Evolutionary conservation across 192 early-diverging fungal genomes (phyloP).

Genomic region (Backusella tarrabulga): DNA sequence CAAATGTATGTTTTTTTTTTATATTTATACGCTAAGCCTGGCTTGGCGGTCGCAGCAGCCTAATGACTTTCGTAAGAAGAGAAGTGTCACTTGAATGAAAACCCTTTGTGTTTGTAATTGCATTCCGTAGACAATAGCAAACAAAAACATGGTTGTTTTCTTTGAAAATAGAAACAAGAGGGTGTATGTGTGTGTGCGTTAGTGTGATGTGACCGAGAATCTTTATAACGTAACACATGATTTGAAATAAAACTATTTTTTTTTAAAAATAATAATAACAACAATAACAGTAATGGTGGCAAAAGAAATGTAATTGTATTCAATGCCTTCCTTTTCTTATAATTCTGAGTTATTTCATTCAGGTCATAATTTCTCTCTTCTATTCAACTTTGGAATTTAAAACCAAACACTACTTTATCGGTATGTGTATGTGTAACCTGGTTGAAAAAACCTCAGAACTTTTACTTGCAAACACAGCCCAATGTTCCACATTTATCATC

Average conservation of each 20-base stretch:
- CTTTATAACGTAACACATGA: not conserved
- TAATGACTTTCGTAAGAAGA: not conserved
- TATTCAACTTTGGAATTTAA: not conserved
- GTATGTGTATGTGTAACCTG: not conserved
- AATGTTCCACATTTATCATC: conserved; percentile 4
- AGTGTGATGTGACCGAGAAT: not conserved
- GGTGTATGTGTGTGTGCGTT: not conserved
- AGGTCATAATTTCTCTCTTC: not conserved
- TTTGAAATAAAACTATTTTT: not conserved
- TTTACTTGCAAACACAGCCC: not conserved
- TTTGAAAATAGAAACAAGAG: not conserved
- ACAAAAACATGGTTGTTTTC: not conserved
- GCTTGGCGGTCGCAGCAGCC: not conserved
- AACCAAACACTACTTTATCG: not conserved
- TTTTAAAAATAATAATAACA: too few relatives aligned
- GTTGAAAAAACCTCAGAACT: too few relatives aligned
- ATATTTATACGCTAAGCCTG: not conserved
- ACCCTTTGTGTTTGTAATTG: not conserved
- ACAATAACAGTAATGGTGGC: too few relatives aligned
- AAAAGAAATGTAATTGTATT: not conserved
- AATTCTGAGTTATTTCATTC: not conserved
- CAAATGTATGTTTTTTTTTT: not conserved
- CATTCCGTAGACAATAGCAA: not conserved
- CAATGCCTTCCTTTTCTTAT: not conserved
- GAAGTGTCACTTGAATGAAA: not conserved